A percentile compares a stretch with the other conserved stretches of the same genome.
Conservation (phyloP, 2,329 filamentous ascomycete species). For the Teratosphaeria epicoccoides region DNA sequence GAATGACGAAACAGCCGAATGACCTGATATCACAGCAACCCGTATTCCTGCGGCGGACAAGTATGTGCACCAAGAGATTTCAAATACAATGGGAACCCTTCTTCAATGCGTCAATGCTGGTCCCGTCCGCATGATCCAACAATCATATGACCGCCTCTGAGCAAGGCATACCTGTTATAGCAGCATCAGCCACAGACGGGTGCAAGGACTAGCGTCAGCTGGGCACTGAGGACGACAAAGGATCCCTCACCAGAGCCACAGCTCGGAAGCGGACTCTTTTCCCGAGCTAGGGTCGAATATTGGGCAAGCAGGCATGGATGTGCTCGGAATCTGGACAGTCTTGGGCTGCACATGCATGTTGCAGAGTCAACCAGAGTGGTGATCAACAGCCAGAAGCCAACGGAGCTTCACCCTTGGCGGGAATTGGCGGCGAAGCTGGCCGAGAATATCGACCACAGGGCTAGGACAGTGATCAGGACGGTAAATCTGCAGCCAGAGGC, state of each 20-base stretch:
- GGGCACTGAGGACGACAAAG: not conserved
- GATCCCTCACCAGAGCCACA: no score
- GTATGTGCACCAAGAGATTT: not conserved
- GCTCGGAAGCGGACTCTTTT: not conserved
- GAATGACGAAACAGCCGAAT: no score
- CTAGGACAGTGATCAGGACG: not conserved
- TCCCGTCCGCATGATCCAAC: not conserved
- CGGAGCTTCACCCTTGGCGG: no score
- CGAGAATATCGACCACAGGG: not conserved
- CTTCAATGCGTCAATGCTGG: not conserved
- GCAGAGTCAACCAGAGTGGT: no score
- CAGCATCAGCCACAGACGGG: not conserved
- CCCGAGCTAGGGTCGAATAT: not conserved
- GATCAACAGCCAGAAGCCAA: no score
- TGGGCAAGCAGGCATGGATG: not conserved
- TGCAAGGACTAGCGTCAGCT: not conserved
- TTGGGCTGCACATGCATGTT: no score
- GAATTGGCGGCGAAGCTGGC: no score
- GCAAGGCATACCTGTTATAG: not conserved
- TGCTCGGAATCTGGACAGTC: not conserved
- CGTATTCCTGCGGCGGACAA: no score
- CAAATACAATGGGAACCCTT: not conserved
- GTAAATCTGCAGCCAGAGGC: no score
- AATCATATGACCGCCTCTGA: not conserved
- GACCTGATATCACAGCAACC: no score